Evolutionary conservation across 768 basidiomycete genomes (phyloP), one percentile per base, ranked within the genome.

Genomic region (Vararia minispora): DNA sequence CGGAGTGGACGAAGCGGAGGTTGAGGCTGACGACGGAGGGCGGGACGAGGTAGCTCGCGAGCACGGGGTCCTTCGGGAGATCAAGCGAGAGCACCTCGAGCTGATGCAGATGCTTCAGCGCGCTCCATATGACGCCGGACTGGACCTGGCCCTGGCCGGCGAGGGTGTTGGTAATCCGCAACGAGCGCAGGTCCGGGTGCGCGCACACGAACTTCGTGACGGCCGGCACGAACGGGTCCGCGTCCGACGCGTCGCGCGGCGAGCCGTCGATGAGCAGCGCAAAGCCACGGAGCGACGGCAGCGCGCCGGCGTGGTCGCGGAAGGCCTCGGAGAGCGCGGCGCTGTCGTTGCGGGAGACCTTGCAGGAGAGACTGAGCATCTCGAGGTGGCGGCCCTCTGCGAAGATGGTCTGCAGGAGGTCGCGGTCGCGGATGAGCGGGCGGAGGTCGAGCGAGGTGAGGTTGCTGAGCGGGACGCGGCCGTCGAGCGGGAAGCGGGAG

Each of bases 11-110:
- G 51, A 59, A 38, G 28, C 72, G 71, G 27, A 76, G 50, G 11
- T 61, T 60, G 35, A 79, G 51, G 11, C 72, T 68, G 5, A 57
- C 53, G 3, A 79, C 66, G 26, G 37, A 14, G 10, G 44, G 47
- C 48, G 80, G 80, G 24, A 85, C 67, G 21, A 84, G 58, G 78
- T 79, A 82, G 32, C 72, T 66, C 6, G 79, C 78, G 14, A 83
- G 58, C 2, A 74, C 70, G 0, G 77, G 66, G 52, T 81, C 79
- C 43, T 62, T 58, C 2, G 81, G 80, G 48, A 81, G 72, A 4
- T 72, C 72, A 38, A 81, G 77, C 36, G 62, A 66, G 39, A 84
- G 52, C 27, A 64, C 66, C n/a, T 57, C 65, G 35, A 85, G 53
- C 10, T 62, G 62, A 13, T 58, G 55, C 18, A 85, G 55, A 5